Percentiles rank a stretch among this genome's conserved stretches.
Conservation (phyloP, 1,139 yeast genomes). For the Hyphopichia burtonii region DNA sequence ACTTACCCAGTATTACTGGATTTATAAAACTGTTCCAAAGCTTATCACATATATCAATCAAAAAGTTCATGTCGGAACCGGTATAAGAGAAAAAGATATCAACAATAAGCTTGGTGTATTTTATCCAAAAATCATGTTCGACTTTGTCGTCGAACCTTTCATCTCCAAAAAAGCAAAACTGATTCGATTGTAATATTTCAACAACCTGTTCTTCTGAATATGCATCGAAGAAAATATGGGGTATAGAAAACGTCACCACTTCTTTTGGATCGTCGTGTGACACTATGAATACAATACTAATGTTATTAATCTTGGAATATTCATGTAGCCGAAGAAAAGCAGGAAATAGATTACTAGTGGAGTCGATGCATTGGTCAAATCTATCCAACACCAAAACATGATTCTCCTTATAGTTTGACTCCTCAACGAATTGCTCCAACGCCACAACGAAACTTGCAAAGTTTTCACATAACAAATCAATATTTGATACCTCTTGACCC, state of each 20-base stretch:
- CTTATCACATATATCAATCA: constrained; percentile 40
- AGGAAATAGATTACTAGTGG: constrained; percentile 42
- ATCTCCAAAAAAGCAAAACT: constrained; percentile 25
- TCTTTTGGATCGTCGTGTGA: constrained; percentile 48
- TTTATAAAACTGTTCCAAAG: constrained; percentile 54
- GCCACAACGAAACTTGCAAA: constrained; percentile 46
- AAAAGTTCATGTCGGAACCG: constrained; percentile 49
- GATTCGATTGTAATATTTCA: constrained; percentile 30
- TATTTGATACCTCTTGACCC: constrained; percentile 17
- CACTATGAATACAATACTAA: constrained; percentile 31
- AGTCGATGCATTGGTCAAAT: constrained; percentile 55
- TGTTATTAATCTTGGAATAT: constrained; percentile 27
- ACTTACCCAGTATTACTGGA: constrained; percentile 35
- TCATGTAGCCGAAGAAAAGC: constrained; percentile 51
- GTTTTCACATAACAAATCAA: constrained; percentile 37
- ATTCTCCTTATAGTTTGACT: constrained; percentile 29
- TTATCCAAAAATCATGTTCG: constrained; percentile 42
- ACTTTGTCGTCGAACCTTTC: constrained; percentile 21
- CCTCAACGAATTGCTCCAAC: constrained; percentile 36
- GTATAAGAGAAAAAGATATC: constrained; percentile 53
- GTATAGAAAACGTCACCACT: constrained; percentile 46
- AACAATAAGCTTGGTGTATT: constrained; percentile 49
- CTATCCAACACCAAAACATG: constrained; percentile 61
- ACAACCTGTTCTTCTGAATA: constrained; percentile 44
- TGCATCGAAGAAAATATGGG: constrained; percentile 48